Evolutionary conservation across 768 basidiomycete species (phyloP).

Genomic region (Daedalea quercina): DNA sequence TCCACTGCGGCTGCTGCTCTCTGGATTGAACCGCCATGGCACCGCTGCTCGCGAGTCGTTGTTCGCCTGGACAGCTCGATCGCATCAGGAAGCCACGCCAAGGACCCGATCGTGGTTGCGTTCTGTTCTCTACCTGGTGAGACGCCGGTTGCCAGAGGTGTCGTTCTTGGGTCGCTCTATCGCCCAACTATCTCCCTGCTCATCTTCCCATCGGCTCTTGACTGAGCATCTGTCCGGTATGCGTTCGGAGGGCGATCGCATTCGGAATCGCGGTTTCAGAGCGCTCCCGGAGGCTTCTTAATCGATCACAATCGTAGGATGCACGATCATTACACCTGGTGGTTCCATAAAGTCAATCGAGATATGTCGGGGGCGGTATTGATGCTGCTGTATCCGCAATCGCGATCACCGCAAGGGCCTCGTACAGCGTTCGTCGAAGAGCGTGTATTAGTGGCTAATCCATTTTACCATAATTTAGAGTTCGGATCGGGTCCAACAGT

Average conservation of each 20-base stretch:
- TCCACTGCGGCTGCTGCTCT: not conserved
- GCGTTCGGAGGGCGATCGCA: not conserved
- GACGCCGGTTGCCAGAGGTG: not conserved
- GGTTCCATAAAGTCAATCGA: conserved; percentile 3
- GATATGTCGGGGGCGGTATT: conserved; percentile 1
- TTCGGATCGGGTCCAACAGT: too few relatives aligned
- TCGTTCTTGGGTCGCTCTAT: too few relatives aligned
- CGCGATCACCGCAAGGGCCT: not conserved
- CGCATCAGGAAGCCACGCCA: not conserved
- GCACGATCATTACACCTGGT: conserved; percentile 1
- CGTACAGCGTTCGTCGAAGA: not conserved
- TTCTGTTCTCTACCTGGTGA: not conserved
- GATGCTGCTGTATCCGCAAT: not conserved
- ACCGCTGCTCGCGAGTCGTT: conserved; percentile 1
- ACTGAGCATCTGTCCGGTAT: conserved; percentile 1
- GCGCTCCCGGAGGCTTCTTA: conserved; percentile 1
- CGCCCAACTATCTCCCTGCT: conserved; percentile 1
- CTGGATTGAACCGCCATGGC: not conserved
- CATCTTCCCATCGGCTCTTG: conserved; percentile 1
- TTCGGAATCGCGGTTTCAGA: not conserved
- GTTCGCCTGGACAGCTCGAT: not conserved
- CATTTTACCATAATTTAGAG: not conserved
- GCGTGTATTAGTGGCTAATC: too few relatives aligned
- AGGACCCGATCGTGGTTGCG: conserved; percentile 1
- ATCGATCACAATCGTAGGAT: not conserved